Evolutionary conservation across 495 filamentous ascomycete species (phyloP).

Genomic region (Penicillium salamii): DNA sequence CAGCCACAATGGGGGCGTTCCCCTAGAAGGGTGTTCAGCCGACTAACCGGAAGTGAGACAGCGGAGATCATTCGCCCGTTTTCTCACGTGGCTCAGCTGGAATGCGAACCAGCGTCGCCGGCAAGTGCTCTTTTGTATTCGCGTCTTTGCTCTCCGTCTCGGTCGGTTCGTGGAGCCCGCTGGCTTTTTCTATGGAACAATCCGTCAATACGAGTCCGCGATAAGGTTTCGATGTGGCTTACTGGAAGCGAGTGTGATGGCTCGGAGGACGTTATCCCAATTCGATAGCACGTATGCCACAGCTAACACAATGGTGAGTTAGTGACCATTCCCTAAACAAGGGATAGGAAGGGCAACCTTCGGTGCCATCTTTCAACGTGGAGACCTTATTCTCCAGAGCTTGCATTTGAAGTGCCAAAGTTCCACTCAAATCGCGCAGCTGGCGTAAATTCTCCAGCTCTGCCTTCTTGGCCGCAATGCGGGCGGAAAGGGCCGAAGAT

Average conservation of each 20-base stretch:
- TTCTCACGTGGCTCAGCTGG: slow-evolving; percentile 27
- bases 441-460: slow-evolving; percentile 88
- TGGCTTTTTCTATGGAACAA: slow-evolving; percentile 19
- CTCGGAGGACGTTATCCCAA: slow-evolving; percentile 92
- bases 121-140: slow-evolving; percentile 20
- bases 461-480: slow-evolving; percentile 89
- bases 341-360: slow-evolving; percentile 54
- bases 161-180: slow-evolving; percentile 16
- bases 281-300: slow-evolving; percentile 90
- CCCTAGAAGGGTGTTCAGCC: not conserved
- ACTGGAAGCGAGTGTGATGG: slow-evolving; percentile 96
- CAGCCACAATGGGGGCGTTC: not conserved
- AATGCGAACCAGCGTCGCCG: slow-evolving; percentile 43
- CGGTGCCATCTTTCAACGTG: slow-evolving; percentile 87
- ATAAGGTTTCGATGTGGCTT: slow-evolving; percentile 36
- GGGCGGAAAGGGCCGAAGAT: slow-evolving; percentile 75
- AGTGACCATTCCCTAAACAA: not conserved
- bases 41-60: not conserved
- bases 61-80: slow-evolving; percentile 15
- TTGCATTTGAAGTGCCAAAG: slow-evolving; percentile 87
- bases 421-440: slow-evolving; percentile 82
- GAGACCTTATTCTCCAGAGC: slow-evolving; percentile 80
- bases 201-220: not conserved
- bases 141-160: slow-evolving; percentile 11
- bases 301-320: slow-evolving; percentile 47